phyloP scores from a whole-genome alignment of 1,139 yeast genomes.

The Suhomyces taliae region DNA sequence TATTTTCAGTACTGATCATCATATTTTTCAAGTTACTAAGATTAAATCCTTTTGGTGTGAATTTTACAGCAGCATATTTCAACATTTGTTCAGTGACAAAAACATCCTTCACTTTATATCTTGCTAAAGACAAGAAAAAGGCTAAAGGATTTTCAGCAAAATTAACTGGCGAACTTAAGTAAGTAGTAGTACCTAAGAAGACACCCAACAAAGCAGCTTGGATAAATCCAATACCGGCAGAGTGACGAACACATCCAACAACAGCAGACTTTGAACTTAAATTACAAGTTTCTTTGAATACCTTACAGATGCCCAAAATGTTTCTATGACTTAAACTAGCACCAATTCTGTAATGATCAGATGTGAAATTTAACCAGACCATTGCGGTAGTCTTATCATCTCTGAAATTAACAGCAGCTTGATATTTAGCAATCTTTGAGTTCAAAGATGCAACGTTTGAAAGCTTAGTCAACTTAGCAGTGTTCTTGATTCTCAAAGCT shows the following conservation, averaged over 20 bases:
- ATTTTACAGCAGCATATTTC: slow-evolving; percentile 63
- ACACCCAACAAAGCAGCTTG: slow-evolving; percentile 82
- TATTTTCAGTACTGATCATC: slow-evolving; percentile 76
- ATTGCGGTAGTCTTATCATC: slow-evolving; percentile 50
- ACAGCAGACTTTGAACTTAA: slow-evolving; percentile 70
- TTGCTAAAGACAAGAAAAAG: slow-evolving; percentile 69
- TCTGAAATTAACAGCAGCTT: slow-evolving; percentile 44
- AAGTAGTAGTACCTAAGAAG: slow-evolving; percentile 83
- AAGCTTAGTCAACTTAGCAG: slow-evolving; percentile 64
- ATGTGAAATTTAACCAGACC: slow-evolving; percentile 67
- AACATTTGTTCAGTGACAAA: slow-evolving; percentile 86
- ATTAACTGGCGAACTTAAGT: slow-evolving; percentile 74
- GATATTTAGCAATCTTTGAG: slow-evolving; percentile 45
- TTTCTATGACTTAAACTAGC: slow-evolving; percentile 64
- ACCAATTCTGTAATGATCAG: slow-evolving; percentile 71
- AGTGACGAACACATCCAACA: slow-evolving; percentile 84
- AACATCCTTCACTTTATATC: slow-evolving; percentile 82
- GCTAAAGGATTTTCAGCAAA: slow-evolving; percentile 74
- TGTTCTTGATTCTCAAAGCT: slow-evolving; percentile 63
- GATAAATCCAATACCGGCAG: slow-evolving; percentile 83
- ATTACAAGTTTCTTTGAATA: slow-evolving; percentile 89
- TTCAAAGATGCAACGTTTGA: slow-evolving; percentile 48
- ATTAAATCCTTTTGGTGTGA: slow-evolving; percentile 66
- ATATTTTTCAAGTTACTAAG: slow-evolving; percentile 71
- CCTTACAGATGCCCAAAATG: slow-evolving; percentile 78